phyloP scores from a whole-genome alignment of 169 alveolate species.

The Eimeria mitis region DNA sequence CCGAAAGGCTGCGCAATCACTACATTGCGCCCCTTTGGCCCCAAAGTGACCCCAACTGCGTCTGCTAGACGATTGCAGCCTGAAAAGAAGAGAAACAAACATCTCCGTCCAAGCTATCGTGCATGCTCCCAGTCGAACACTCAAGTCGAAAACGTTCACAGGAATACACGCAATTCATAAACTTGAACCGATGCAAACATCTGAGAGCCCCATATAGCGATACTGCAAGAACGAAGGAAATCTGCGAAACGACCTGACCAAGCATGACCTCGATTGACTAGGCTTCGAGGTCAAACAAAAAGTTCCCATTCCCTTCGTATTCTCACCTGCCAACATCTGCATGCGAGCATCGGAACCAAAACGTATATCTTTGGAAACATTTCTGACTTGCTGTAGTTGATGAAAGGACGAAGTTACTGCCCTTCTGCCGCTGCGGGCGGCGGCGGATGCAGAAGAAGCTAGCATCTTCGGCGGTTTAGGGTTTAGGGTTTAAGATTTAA shows the following conservation, averaged over 20 bases:
- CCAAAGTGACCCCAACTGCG: slow-evolving; percentile 99
- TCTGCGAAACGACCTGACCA: neutral
- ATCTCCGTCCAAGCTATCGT: neutral
- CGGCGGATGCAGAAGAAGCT: slow-evolving; percentile 20
- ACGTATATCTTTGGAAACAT: slow-evolving; percentile 63
- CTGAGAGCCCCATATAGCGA: neutral
- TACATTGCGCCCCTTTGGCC: slow-evolving; percentile 99
- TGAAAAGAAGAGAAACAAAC: neutral
- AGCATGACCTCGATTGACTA: neutral
- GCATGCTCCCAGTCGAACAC: neutral
- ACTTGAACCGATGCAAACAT: neutral
- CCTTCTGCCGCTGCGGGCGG: slow-evolving; percentile 58
- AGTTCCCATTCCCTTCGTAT: neutral
- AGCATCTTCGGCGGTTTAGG: slow-evolving; percentile 11
- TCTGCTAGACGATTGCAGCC: slow-evolving; percentile 98
- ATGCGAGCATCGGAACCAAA: slow-evolving; percentile 77
- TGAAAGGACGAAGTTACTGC: slow-evolving; percentile 31
- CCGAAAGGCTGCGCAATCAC: slow-evolving; percentile 97
- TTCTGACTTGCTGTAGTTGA: slow-evolving; percentile 29
- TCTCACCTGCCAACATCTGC: slow-evolving; percentile 82
- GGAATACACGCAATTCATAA: neutral
- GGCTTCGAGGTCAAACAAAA: neutral
- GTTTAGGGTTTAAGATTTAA: neutral
- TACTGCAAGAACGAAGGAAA: neutral
- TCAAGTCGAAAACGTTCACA: neutral